Evolutionary conservation across 352 stramenopile species (phyloP).

Genomic region (Chrysophaeum taylorii): DNA sequence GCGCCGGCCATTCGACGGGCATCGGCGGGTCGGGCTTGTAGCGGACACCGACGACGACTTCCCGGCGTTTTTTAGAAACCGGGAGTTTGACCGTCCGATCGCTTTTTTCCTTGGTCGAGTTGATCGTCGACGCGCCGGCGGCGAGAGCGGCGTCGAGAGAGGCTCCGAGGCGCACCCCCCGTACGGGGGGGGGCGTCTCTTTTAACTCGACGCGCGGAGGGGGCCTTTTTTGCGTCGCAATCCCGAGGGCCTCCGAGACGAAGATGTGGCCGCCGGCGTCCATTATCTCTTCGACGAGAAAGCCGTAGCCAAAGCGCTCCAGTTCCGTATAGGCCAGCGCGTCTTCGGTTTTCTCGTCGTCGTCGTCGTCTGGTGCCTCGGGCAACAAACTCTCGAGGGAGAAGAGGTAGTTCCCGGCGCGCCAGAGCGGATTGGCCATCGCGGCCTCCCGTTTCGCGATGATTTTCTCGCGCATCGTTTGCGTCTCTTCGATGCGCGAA

Average conservation of each 20-base stretch:
- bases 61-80: background rate
- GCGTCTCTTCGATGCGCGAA: conserved; percentile 6
- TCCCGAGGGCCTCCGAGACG: conserved; percentile 21
- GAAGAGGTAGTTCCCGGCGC: background rate
- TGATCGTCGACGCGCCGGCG: background rate
- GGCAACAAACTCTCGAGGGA: conserved; percentile 17
- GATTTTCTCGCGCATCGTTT: background rate
- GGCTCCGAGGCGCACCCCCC: background rate
- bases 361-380: conserved; percentile 7
- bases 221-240: background rate
- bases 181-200: background rate
- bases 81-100: background rate
- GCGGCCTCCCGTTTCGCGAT: conserved; percentile 6
- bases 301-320: conserved; percentile 26
- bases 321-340: conserved; percentile 29
- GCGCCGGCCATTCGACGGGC: background rate
- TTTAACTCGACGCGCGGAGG: background rate
- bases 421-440: background rate
- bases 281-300: conserved; percentile 31
- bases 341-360: conserved; percentile 26
- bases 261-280: conserved; percentile 26
- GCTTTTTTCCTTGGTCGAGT: background rate
- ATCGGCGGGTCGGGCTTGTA: background rate
- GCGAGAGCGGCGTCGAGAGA: background rate
- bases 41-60: background rate